Evolutionary conservation across 2,329 filamentous ascomycete species (phyloP).

Genomic region (Drechmeria coniospora): DNA sequence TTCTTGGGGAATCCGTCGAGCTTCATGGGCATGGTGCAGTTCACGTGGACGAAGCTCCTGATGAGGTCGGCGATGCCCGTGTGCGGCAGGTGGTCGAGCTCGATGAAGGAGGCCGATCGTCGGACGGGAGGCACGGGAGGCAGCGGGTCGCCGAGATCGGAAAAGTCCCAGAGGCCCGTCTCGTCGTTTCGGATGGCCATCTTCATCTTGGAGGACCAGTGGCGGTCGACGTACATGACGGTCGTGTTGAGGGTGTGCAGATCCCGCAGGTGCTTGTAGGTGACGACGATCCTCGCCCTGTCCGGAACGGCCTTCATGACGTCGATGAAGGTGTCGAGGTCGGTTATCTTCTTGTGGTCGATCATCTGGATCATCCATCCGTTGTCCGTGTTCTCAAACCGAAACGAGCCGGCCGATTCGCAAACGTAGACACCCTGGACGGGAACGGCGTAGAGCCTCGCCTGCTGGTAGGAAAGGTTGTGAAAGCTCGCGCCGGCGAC

Average conservation of each 20-base stretch:
- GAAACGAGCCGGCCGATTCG: slow-evolving; percentile 87
- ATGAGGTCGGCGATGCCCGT: slow-evolving; percentile 87
- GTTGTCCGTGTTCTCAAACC: slow-evolving; percentile 77
- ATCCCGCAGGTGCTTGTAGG: slow-evolving; percentile 89
- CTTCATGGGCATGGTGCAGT: slow-evolving; percentile 87
- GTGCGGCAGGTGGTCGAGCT: slow-evolving; percentile 75
- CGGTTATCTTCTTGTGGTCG: slow-evolving; percentile 79
- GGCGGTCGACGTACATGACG: slow-evolving; percentile 82
- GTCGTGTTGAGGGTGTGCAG: slow-evolving; percentile 88
- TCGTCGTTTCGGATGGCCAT: slow-evolving; percentile 79
- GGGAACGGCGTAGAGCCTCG: slow-evolving; percentile 85
- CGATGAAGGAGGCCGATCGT: slow-evolving; percentile 77
- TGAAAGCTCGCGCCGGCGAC: slow-evolving; percentile 93
- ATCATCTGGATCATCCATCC: slow-evolving; percentile 91
- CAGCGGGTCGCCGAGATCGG: slow-evolving; percentile 65
- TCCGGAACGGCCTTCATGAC: slow-evolving; percentile 81
- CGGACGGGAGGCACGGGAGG: slow-evolving; percentile 58
- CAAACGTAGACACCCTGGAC: slow-evolving; percentile 89
- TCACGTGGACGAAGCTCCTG: slow-evolving; percentile 84
- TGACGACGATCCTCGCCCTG: slow-evolving; percentile 73
- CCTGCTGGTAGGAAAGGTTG: slow-evolving; percentile 91
- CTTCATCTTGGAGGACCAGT: slow-evolving; percentile 94
- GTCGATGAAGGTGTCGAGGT: slow-evolving; percentile 77
- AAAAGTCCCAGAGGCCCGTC: slow-evolving; percentile 89
- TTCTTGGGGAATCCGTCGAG: slow-evolving; percentile 95